Conservation (phyloP, 2,329 filamentous ascomycete species). For the Tetracladium maxilliforme region DNA sequence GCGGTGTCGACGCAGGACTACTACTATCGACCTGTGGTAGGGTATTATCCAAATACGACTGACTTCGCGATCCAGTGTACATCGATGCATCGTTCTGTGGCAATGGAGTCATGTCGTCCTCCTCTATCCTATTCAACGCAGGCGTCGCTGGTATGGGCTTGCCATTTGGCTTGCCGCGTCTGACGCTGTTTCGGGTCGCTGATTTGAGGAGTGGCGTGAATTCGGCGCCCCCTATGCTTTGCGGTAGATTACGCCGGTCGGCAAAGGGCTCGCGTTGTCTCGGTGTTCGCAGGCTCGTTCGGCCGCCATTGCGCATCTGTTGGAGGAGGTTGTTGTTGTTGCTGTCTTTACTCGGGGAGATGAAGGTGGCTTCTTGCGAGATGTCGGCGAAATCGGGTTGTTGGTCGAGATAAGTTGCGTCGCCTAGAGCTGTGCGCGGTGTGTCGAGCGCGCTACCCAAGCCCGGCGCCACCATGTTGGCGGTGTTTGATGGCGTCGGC, state of each 20-base stretch:
- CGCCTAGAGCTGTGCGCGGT: constrained; percentile 70
- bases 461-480: constrained; percentile 49
- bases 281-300: constrained; percentile 55
- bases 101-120: constrained; percentile 61
- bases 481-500: no score
- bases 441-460: constrained; percentile 62
- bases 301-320: constrained; percentile 40
- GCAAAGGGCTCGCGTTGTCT: constrained; percentile 52
- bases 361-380: constrained; percentile 78
- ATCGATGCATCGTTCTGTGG: constrained; percentile 61
- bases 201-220: constrained; percentile 90
- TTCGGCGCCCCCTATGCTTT: constrained; percentile 50
- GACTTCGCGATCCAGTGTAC: constrained; percentile 49
- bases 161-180: constrained; percentile 46
- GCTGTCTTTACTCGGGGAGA: constrained; percentile 61
- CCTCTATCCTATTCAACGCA: constrained; percentile 48
- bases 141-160: constrained; percentile 54
- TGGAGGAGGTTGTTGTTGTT: constrained; percentile 64
- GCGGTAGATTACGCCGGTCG: constrained; percentile 57
- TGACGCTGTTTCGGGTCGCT: constrained; percentile 55
- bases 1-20: constrained; percentile 71
- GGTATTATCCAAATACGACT: constrained; percentile 50
- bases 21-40: constrained; percentile 64
- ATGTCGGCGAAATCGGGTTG: constrained; percentile 65
- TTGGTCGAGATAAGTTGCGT: constrained; percentile 66